Base-by-base conservation (phyloP, 2,329 filamentous ascomycete species). In the Davidsoniella virescens region DNA sequence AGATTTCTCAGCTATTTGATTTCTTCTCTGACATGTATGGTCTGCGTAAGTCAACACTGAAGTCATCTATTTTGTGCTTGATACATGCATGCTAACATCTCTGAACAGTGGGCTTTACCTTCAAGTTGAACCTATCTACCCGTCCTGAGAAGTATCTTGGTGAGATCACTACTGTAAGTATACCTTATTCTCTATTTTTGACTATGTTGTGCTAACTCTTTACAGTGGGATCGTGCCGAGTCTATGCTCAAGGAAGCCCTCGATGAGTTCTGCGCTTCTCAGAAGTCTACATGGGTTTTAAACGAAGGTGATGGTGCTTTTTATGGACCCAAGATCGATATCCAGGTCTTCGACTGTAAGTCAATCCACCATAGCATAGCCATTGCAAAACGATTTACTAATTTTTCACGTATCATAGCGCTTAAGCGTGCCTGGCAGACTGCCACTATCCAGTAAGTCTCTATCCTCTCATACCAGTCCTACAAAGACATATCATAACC, bases 321-420 rank as follows among this genome's bases (percentile, higher is more conserved):
- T 69, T 98, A 98, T 64, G 92, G 92, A 1, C 92, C 92, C 47
- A 98, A 98, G 76, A 94, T 96, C 59, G 92, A 98, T 60, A 92
- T 98, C 61, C 93, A 86, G 54, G 88, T 98, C 60, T 82, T 55
- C 45, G 55, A 56, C 41, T 56, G 51, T 50, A 45, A 44, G 48
- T 20, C 25, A 12, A 16, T 1, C 2, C 41, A 14, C 29, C 29
- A 33, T 33, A 33, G 29, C 12, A 12, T 33, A 9, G 9, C 9
- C 29, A 33, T 33, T 5, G 6, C 10, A 12, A 33, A 33, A 9
- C 29, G 12, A 12, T 12, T 5, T 16, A 38, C 39, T 44, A 45
- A 49, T 43, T 3, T n/a, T 25, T n/a, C 5, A 38, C 17, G 14
- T 38, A 33, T 29, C 3, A 47, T 9, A 48, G 46, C 53, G 17